phyloP scores from a whole-genome alignment of 495 filamentous ascomycete genomes.

The Daldinia bambusicola region DNA sequence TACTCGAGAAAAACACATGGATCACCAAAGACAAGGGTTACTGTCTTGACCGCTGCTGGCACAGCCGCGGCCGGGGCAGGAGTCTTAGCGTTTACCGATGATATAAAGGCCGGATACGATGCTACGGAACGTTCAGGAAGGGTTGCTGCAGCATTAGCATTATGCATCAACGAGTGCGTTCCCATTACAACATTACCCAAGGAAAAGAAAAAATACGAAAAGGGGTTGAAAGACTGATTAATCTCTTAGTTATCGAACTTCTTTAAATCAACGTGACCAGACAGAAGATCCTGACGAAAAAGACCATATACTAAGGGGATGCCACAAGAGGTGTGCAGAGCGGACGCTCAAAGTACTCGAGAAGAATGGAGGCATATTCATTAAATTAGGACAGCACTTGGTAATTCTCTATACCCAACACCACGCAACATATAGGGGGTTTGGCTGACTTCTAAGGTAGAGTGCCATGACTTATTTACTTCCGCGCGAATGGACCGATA shows the following conservation, averaged over 20 bases:
- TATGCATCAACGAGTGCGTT: slow-evolving; percentile 92
- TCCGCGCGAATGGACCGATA: slow-evolving; percentile 92
- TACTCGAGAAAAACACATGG: slow-evolving; percentile 39
- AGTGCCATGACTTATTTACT: slow-evolving; percentile 97
- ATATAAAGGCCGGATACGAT: slow-evolving; percentile 75
- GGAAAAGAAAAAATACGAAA: not conserved
- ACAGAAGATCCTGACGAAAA: slow-evolving; percentile 69
- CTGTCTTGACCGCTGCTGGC: slow-evolving; percentile 57
- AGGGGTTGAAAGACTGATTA: slow-evolving; percentile 13
- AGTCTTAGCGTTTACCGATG: slow-evolving; percentile 74
- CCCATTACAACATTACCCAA: not conserved
- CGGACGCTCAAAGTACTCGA: slow-evolving; percentile 88
- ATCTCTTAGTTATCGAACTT: slow-evolving; percentile 76
- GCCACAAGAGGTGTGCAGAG: slow-evolving; percentile 89
- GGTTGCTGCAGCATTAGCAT: slow-evolving; percentile 76
- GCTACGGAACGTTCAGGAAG: slow-evolving; percentile 81
- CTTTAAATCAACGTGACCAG: slow-evolving; percentile 73
- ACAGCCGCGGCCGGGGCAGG: slow-evolving; percentile 65
- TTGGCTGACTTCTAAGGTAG: slow-evolving; percentile 48
- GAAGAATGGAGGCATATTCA: slow-evolving; percentile 96
- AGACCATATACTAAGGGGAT: slow-evolving; percentile 75
- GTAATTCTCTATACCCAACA: slow-evolving; percentile 47
- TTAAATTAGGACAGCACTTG: slow-evolving; percentile 96
- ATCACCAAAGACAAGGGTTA: slow-evolving; percentile 25
- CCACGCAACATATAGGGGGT: not conserved